phyloP scores from a whole-genome alignment of 306 rosid species.

The Cucumis cinereus region DNA sequence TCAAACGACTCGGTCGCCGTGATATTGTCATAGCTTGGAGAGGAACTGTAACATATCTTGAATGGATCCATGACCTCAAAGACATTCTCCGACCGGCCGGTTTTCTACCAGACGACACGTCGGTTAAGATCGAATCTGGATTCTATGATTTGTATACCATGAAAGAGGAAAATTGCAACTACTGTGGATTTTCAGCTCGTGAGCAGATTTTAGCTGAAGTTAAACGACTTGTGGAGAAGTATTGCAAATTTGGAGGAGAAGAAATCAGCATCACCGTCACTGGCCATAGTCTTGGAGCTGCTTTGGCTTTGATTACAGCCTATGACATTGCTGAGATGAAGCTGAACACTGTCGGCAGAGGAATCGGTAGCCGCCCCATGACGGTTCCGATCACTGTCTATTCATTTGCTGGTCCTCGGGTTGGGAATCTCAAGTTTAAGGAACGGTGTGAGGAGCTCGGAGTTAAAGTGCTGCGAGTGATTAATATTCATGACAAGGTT shows the following conservation, averaged over 20 bases:
- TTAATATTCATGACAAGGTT: slow-evolving; percentile 46
- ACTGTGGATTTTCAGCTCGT: slow-evolving; percentile 47
- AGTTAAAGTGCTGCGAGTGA: slow-evolving; percentile 46
- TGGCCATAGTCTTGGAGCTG: slow-evolving; percentile 63
- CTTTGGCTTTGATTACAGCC: slow-evolving; percentile 39
- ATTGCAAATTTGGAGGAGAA: slow-evolving; percentile 20
- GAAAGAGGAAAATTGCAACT: slow-evolving; percentile 35
- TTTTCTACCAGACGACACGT: slow-evolving; percentile 13
- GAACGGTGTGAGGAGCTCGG: slow-evolving; percentile 56
- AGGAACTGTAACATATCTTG: slow-evolving; percentile 62
- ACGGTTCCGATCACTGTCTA: slow-evolving; percentile 31
- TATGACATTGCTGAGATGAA: slow-evolving; percentile 52
- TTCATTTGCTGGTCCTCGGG: slow-evolving; percentile 54
- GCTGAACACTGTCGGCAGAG: slow-evolving; percentile 8
- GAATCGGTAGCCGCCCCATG: not conserved
- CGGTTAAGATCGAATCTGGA: slow-evolving; percentile 50
- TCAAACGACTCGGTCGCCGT: slow-evolving; percentile 40
- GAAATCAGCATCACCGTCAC: slow-evolving; percentile 48
- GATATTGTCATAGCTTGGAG: slow-evolving; percentile 57
- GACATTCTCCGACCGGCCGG: slow-evolving; percentile 29
- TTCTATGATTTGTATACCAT: slow-evolving; percentile 52
- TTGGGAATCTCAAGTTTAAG: slow-evolving; percentile 52
- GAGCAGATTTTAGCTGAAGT: slow-evolving; percentile 47
- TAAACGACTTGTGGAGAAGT: slow-evolving; percentile 31
- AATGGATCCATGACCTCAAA: slow-evolving; percentile 56